phyloP scores from a whole-genome alignment of 306 rosid species.

The Inga laurina region DNA sequence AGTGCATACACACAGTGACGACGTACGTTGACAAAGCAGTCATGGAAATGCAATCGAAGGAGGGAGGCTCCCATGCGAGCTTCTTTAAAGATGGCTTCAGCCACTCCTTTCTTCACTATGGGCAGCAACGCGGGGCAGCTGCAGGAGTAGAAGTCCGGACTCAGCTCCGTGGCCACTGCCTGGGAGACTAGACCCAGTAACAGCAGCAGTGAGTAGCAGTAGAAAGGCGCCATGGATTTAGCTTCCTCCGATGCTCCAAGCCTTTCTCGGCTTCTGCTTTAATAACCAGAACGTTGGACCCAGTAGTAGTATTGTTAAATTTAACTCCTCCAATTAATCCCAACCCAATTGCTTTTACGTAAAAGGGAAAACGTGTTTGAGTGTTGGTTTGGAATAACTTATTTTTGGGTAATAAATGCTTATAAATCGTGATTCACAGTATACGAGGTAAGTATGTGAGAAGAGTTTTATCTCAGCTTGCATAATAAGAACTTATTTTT shows the following conservation, averaged over 20 bases:
- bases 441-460: too few relatives aligned
- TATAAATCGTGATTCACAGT: too few relatives aligned
- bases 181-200: slow-evolving; percentile 36
- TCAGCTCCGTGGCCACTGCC: slow-evolving; percentile 28
- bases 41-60: slow-evolving; percentile 68
- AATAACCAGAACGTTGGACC: neutral
- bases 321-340: neutral
- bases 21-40: slow-evolving; percentile 72
- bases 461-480: too few relatives aligned
- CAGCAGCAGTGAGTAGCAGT: slow-evolving; percentile 12
- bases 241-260: neutral
- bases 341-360: slow-evolving; percentile 24
- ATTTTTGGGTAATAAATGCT: too few relatives aligned
- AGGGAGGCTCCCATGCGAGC: slow-evolving; percentile 60
- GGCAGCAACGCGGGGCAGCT: slow-evolving; percentile 48
- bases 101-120: slow-evolving; percentile 43
- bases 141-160: slow-evolving; percentile 35
- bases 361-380: neutral
- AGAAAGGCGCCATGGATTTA: slow-evolving; percentile 44
- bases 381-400: too few relatives aligned
- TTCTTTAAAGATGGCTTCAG: slow-evolving; percentile 41
- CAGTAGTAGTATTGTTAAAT: neutral
- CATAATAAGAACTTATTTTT: too few relatives aligned
- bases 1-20: slow-evolving; percentile 10
- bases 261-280: slow-evolving; percentile 7